Evolutionary conservation across 1,139 yeast genomes (phyloP).

Genomic region (Geotrichum histeridarum): DNA sequence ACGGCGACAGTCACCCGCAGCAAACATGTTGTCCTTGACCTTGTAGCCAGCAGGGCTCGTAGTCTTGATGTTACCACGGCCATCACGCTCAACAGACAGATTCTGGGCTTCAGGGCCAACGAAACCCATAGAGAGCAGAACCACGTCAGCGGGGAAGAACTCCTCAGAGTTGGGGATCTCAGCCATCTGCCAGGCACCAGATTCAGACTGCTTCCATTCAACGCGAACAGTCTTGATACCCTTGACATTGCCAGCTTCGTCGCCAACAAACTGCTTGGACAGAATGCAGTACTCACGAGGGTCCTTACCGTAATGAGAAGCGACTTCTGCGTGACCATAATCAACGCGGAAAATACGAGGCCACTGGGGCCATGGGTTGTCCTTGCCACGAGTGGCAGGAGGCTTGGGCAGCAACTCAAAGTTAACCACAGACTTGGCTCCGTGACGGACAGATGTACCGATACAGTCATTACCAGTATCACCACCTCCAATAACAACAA

Average conservation of each 20-base stretch:
- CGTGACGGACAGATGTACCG: slow-evolving; percentile 96
- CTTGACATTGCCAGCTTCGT: slow-evolving; percentile 87
- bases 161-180: slow-evolving; percentile 94
- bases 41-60: slow-evolving; percentile 48
- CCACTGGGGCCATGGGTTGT: slow-evolving; percentile 99
- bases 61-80: slow-evolving; percentile 82
- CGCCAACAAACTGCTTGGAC: slow-evolving; percentile 92
- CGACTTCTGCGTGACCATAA: slow-evolving; percentile 94
- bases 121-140: slow-evolving; percentile 92
- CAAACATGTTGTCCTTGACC: slow-evolving; percentile 67
- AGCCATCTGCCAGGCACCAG: slow-evolving; percentile 98
- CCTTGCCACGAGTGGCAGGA: slow-evolving; percentile 76
- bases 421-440: slow-evolving; percentile 88
- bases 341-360: slow-evolving; percentile 96
- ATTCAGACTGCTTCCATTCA: slow-evolving; percentile 92
- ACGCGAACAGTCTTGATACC: slow-evolving; percentile 91
- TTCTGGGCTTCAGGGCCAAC: slow-evolving; percentile 91
- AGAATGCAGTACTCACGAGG: slow-evolving; percentile 95
- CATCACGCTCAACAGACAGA: slow-evolving; percentile 64
- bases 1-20: slow-evolving; percentile 98
- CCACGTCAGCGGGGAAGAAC: slow-evolving; percentile 89
- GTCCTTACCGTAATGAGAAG: slow-evolving; percentile 90
- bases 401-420: slow-evolving; percentile 94
- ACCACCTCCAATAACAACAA: slow-evolving; percentile 98
- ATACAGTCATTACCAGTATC: slow-evolving; percentile 99